Evolutionary conservation across 192 early-diverging fungal genomes (phyloP), one percentile per base, ranked within the genome.

Genomic region (Paraglomus brasilianum): DNA sequence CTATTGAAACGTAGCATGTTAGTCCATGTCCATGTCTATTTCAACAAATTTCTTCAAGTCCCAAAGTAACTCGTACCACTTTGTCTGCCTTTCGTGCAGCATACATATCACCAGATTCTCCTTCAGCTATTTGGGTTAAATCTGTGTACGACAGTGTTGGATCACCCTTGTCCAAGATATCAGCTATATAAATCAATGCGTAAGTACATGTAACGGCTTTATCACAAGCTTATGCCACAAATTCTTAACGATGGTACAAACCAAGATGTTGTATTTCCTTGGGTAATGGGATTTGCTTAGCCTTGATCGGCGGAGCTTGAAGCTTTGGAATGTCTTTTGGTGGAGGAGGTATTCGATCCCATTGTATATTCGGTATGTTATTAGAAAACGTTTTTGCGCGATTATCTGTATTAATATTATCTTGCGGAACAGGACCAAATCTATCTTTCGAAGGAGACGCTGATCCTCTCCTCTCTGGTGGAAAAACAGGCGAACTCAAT

Each of bases 111-210:
- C 94, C 95, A 58, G 93, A 96, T 38, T 94, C 95, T 13, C 95
- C 95, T 80, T 97, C 92, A 6, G 94, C 94, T 74, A 97, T 95
- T 81, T 92, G 88, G 59, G 90, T 85, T 66, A 95, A 82, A 77
- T 96, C 91, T 41, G 81, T 78, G 77, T 95, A 97, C n/a, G 92
- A 71, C 40, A 81, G 76, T 44, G 82, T 85, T 14, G 94, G 93
- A 76, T 96, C 92, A 38, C 77, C 86, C 42, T 82, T 83, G 52
- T 93, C 94, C 68, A 88, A 91, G 68, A 93, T 84, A 55, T 88
- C 88, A 71, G 75, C 83, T 70, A 63, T 5, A 9, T 14, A 55
- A 22, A 56, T n/a, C 40, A 41, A 55, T 38, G 22, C 42, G 39
- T 38, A 9, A 19, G 11, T 17, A 17, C 11, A 55, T 0, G 30